phyloP scores from a whole-genome alignment of 1,284 basidiomycete genomes.

The Ganoderma leucocontextum region DNA sequence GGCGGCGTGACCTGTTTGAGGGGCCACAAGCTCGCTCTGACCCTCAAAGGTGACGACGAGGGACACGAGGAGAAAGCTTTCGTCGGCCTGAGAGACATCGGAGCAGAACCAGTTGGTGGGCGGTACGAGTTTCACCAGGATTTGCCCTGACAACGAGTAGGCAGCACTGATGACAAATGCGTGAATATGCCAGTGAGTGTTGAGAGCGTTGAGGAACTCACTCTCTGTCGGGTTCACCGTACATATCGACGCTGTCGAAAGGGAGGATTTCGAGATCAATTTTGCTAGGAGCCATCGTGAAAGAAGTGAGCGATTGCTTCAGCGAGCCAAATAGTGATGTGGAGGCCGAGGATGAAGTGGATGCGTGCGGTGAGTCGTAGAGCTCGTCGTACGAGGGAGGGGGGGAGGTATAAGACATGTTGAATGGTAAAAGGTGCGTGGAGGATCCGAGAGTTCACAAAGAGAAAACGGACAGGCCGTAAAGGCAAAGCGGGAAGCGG shows the following conservation, averaged over 20 bases:
- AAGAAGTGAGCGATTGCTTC: slow-evolving; percentile 27
- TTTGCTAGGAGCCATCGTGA: slow-evolving; percentile 28
- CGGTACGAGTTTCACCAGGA: slow-evolving; percentile 64
- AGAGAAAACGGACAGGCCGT: slow-evolving; percentile 14
- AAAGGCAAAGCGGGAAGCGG: slow-evolving; percentile 17
- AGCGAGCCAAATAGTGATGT: slow-evolving; percentile 27
- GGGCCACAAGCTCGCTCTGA: slow-evolving; percentile 70
- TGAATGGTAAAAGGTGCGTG: slow-evolving; percentile 13
- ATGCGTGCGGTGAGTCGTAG: slow-evolving; percentile 14
- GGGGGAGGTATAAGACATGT: slow-evolving; percentile 20
- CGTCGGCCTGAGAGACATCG: slow-evolving; percentile 57
- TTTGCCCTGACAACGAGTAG: slow-evolving; percentile 80
- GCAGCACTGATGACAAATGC: slow-evolving; percentile 52
- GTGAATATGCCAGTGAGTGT: slow-evolving; percentile 19
- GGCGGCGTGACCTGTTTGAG: slow-evolving; percentile 65
- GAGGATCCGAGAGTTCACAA: slow-evolving; percentile 15
- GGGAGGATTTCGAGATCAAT: slow-evolving; percentile 30
- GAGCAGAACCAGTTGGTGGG: slow-evolving; percentile 42
- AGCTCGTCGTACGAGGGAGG: slow-evolving; percentile 18
- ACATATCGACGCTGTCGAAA: slow-evolving; percentile 51
- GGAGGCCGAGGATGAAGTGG: slow-evolving; percentile 8
- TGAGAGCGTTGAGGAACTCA: slow-evolving; percentile 46
- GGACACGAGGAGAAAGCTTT: slow-evolving; percentile 68
- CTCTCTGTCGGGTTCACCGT: slow-evolving; percentile 71
- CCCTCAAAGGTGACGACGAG: slow-evolving; percentile 79